Base-by-base conservation (phyloP, 768 basidiomycete genomes). In the Multifurca ochricompacta region DNA sequence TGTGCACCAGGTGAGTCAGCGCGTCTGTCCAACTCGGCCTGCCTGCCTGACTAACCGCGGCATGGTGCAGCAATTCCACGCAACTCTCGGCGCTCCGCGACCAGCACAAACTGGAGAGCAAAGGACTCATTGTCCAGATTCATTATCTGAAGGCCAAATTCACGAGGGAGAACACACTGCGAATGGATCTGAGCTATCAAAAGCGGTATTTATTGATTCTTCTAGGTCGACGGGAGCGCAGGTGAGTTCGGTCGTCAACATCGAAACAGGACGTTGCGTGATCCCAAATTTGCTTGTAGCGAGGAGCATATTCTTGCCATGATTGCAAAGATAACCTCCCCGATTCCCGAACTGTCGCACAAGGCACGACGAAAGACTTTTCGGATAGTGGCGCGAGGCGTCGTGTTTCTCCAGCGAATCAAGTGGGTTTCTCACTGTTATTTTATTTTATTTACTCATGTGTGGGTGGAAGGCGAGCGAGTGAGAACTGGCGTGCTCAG, bases 111-210 rank as follows among this genome's bases (percentile, higher is more conserved):
- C 80, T 81, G 58, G 92, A 97, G 66, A 87, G 87, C 73, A 93
- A 92, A 65, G 91, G 91, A 8, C 73, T 97, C 18, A 82, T 98
- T 45, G 80, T 90, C 7, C 91, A 96, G 67, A 91, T 96, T 54
- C 79, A 77, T 37, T 97, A 96, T 69, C 75, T 98, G 61, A 95
- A 98, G 67, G 86, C 87, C 51, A 91, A 91, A 65, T 94, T 85
- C 68, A 86, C 81, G 3, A 79, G 95, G 23, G 96, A 99, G 70
- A 79, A 83, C 9, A 75, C 76, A 1, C 80, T 96, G 74, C 79
- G 95, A 31, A 74, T 74, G 54, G 83, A 83, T 61, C 74, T 97
- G 41, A 74, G 77, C 14, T 83, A 91, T 63, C 96, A 98, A 72
- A 99, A 99, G 66, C 73, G 78, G 43, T 97, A 97, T 66, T 74